Base-by-base conservation (phyloP, 2,329 filamentous ascomycete genomes). In the Paecilomyces formosus region DNA sequence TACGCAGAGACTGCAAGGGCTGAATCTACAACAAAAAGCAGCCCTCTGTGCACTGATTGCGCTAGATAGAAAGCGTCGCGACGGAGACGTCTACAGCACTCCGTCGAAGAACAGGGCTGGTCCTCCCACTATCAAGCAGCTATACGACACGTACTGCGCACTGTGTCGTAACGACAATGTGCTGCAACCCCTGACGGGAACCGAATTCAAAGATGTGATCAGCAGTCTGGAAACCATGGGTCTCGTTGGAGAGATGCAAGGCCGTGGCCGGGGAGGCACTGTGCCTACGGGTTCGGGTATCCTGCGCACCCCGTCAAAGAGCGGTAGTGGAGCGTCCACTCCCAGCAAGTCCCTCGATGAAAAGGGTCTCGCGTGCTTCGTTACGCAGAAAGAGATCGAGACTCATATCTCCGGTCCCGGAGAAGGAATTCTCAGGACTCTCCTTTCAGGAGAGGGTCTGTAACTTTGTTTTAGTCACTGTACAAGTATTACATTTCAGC, bases 21-120 rank as follows among this genome's bases (percentile, higher is more conserved):
- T 99, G 58, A 99, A 97, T 71, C 82, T 99, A 2, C 95, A 99
- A 71, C 94, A 99, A 74, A 97, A 96, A 73, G 94, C 93, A 3
- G 92, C 93, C 0, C 81, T 99, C 9, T 99, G 94, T 76, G 86
- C 93, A 0, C 81, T 99, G 13, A 82, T 93, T 45, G 90, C 91
- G 2, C 85, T 94, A n/a, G 92, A 97, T 72, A 90, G 88, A 66
- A 86, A 85, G 62, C 58, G 83, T 77, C 66, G 77, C 67, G 45
- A 86, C 49, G 60, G 68, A n/a, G 72, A 77, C 26, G 64, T 76
- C 11, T 72, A 70, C 55, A 68, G 65, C 52, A 80, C 88, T 1
- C 87, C 88, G 0, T 86, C 85, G 9, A 90, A 88, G 60, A 80
- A 80, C 1, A 70, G 70, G 22, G 70, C 69, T 9, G 72, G 80